Base-by-base conservation (phyloP, 2,329 filamentous ascomycete genomes). In the Phyllosticta citriasiana region DNA sequence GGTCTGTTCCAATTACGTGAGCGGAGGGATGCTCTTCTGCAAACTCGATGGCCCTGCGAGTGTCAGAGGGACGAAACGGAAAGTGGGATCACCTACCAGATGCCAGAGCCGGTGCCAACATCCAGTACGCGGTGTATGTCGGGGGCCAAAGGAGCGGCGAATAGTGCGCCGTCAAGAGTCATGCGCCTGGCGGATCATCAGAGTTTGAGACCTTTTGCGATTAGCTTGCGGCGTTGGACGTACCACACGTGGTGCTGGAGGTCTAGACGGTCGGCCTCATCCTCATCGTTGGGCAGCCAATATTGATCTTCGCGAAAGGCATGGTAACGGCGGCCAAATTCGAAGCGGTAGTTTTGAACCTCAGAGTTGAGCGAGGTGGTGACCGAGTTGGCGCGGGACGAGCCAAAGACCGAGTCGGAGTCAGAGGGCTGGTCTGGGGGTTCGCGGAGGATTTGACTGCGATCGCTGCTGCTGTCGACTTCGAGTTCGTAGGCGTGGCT, bases 271-370 rank as follows among this genome's bases (percentile, higher is more conserved):
- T 74, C 73, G 55, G 72, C 69, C 64, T 74, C 72, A 33, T 70
- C 66, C 58, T 74, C 72, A 65, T 74, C 73, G 65, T 74, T 74
- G 62, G 72, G 53, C 53, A 24, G 30, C 70, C 70, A 72, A 65
- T 74, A 73, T 24, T 69, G 66, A 57, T 70, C 72, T 57, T 74
- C 72, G 16, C 68, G 64, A 60, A 72, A 73, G 3, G 69, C 70
- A 55, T 74, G 71, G 64, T 75, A 74, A 57, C 70, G 68, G 2
- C 72, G 66, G 1, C 72, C 72, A 56, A 74, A 73, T 62, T 74
- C 72, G 57, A 71, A 72, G n/a, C 69, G 66, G 63, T 73, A 72
- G 63, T 71, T 57, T 52, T 72, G 66, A 54, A 73, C 71, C 53
- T 69, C 71, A 24, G 71, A 73, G 7, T 69, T 70, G 22, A 73